Base-by-base conservation (phyloP, 1,284 basidiomycete genomes). In the Earliella scabrosa region DNA sequence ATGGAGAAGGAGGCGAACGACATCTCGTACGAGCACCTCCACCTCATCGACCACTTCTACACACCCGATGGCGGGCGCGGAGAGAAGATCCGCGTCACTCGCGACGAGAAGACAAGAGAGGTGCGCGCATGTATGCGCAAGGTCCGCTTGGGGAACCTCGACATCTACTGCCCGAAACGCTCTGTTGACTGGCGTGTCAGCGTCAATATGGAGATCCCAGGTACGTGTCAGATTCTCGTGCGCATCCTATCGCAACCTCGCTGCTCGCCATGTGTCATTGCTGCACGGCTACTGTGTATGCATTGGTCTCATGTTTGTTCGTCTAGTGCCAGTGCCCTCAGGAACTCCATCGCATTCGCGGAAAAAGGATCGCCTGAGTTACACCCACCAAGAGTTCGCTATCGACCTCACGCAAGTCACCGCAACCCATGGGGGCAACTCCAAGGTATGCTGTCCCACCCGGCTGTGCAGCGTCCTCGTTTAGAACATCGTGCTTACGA, bases 371-470 rank as follows among this genome's bases (percentile, higher is more conserved):
- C 82, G 97, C 34, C 80, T 98, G 67, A 93, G 92, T 63, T 99
- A 99, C 71, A 77, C 87, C 2, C 96, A 98, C 73, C 94, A 98
- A 74, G 87, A 96, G 59, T 95, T 94, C 70, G 82, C 82, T 64
- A 90, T 99, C 60, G 97, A 99, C 74, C 80, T 99, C 44, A 99
- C 97, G 0, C 93, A 96, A 71, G 97, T 99, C 46, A 86, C 84
- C 7, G 78, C 86, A 13, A 74, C 74, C 29, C 61, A 71, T 11
- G 71, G 77, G 9, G 71, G 79, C 1, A 77, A 73, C 55, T 71
- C 72, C 57, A 76, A 81, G 46, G 88, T 88, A 69, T 55, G 82
- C 32, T 55, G 24, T 72, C 34, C 34, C 34, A 27, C 46, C 52
- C 38, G 36, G 36, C 44, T 26, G 45, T 14, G 13, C 45, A 34